phyloP scores from a whole-genome alignment of 179 eudicot species.

The Gypsophila paniculata region DNA sequence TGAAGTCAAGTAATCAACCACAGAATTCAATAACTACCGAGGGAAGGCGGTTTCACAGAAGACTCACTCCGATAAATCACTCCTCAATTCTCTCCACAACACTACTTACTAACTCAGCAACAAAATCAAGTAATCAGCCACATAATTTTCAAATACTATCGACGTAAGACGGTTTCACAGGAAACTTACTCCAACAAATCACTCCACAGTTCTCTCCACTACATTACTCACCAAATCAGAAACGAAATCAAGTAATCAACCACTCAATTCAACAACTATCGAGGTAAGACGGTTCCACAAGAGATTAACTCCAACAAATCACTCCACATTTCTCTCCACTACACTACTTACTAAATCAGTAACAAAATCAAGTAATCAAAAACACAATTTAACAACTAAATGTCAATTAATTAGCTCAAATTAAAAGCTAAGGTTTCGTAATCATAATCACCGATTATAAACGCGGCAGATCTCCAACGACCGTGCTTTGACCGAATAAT shows the following conservation, averaged over 20 bases:
- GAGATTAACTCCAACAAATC: not conserved
- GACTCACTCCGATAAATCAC: not conserved
- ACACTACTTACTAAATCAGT: not conserved
- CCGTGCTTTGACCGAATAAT: constrained; percentile 49
- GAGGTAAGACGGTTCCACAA: too few species aligned
- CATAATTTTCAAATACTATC: not conserved
- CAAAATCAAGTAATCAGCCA: not conserved
- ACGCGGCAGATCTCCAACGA: constrained; percentile 57
- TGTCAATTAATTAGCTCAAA: not conserved
- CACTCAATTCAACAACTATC: too few species aligned
- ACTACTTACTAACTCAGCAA: not conserved
- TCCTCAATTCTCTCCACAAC: not conserved
- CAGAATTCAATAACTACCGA: not conserved
- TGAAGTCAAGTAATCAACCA: not conserved
- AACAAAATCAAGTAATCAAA: not conserved
- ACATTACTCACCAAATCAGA: not conserved
- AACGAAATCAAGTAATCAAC: not conserved
- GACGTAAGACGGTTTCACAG: too few species aligned
- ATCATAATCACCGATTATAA: constrained; percentile 41
- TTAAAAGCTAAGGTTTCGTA: not conserved
- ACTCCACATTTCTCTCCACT: not conserved
- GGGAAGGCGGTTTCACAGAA: too few species aligned
- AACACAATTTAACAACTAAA: not conserved
- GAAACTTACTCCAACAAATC: not conserved
- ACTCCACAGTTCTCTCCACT: not conserved